phyloP scores from a whole-genome alignment of 176 grass and related monocot species.

The Dactylis glomerata region DNA sequence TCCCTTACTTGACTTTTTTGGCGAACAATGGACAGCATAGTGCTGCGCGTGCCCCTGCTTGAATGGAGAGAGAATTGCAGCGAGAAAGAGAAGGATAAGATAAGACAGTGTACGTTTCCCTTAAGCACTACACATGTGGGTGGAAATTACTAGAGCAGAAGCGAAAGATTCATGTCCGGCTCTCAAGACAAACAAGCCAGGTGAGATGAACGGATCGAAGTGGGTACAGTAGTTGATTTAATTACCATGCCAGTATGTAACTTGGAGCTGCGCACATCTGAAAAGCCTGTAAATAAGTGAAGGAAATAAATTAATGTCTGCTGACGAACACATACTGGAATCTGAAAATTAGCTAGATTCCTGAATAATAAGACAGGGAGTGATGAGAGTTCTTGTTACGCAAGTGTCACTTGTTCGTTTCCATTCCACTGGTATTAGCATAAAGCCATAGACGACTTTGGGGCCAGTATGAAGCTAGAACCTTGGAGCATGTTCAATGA shows the following conservation, averaged over 20 bases:
- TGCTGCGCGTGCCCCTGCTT: conserved; percentile 29
- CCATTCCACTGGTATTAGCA: neutral
- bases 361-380: neutral
- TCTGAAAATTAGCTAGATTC: neutral
- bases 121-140: conserved; percentile 22
- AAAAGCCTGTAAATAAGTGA: neutral
- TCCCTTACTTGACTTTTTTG: conserved; percentile 39
- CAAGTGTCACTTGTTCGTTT: neutral
- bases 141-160: neutral
- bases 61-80: conserved; percentile 1
- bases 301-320: neutral
- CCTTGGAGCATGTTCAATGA: neutral
- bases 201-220: neutral
- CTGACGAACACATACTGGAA: neutral
- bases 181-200: neutral
- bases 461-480: neutral
- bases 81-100: neutral
- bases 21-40: conserved; percentile 15
- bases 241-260: neutral
- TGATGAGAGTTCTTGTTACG: neutral
- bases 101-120: neutral
- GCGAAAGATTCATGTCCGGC: neutral
- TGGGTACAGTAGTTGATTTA: neutral
- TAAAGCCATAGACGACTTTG: neutral
- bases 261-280: neutral